phyloP scores from a whole-genome alignment of 257 asterid species.

The Knoxia roxburghii region DNA sequence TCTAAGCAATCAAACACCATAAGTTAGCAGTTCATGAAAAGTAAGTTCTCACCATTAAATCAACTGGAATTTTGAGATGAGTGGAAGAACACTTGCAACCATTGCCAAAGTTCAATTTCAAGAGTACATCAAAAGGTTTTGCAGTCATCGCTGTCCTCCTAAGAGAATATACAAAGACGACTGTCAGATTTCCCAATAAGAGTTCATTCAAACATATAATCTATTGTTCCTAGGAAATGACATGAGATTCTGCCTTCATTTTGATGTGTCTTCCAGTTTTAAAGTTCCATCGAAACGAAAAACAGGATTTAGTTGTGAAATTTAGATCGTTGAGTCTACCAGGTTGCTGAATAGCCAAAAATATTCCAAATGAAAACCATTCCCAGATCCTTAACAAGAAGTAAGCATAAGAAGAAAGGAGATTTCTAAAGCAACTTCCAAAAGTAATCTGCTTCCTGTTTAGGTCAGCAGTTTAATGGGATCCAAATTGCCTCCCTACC shows the following conservation, averaged over 20 bases:
- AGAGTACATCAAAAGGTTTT: slow-evolving; percentile 47
- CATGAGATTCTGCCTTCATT: neutral
- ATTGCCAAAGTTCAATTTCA: slow-evolving; percentile 63
- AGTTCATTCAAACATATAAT: neutral
- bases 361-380: neutral
- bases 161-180: slow-evolving; percentile 21
- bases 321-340: neutral
- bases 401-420: neutral
- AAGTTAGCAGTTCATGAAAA: too few relatives aligned
- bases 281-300: neutral
- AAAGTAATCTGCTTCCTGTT: neutral
- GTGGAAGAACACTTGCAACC: slow-evolving; percentile 71
- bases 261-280: neutral
- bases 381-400: neutral
- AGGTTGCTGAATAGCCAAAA: neutral
- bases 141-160: slow-evolving; percentile 67
- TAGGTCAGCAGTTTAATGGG: neutral
- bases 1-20: neutral
- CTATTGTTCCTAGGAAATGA: neutral
- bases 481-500: neutral
- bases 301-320: neutral
- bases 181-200: neutral
- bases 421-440: neutral
- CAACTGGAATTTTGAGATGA: slow-evolving; percentile 61
- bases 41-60: slow-evolving; percentile 62